Conservation (phyloP, 2,329 filamentous ascomycete genomes). For the Epichloe coenophiala region DNA sequence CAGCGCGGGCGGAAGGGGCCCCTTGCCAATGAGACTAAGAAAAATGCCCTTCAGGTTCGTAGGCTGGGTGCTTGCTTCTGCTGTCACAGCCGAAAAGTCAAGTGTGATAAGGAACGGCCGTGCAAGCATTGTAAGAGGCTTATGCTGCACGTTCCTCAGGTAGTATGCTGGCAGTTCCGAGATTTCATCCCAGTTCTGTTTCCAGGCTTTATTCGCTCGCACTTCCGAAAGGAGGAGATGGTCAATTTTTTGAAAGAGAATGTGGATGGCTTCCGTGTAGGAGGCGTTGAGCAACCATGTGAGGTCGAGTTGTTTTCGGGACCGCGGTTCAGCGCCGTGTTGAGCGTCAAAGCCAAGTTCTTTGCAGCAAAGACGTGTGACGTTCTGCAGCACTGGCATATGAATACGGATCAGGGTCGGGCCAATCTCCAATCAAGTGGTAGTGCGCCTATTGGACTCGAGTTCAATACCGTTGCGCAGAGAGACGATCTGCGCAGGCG, state of each 20-base stretch:
- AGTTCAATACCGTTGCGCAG: slow-evolving; percentile 26
- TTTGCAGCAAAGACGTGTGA: slow-evolving; percentile 36
- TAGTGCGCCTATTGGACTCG: slow-evolving; percentile 37
- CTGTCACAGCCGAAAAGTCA: slow-evolving; percentile 46
- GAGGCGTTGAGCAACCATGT: slow-evolving; percentile 27
- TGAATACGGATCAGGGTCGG: slow-evolving; percentile 22
- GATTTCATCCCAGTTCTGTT: slow-evolving; percentile 41
- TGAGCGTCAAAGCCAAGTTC: slow-evolving; percentile 37
- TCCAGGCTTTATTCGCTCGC: slow-evolving; percentile 35
- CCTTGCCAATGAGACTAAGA: slow-evolving; percentile 38
- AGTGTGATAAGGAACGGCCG: slow-evolving; percentile 40
- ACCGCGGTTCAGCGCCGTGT: slow-evolving; percentile 25
- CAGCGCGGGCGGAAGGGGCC: slow-evolving; percentile 44
- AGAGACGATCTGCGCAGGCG: slow-evolving; percentile 32
- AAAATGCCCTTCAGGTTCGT: slow-evolving; percentile 40
- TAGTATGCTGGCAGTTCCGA: slow-evolving; percentile 45
- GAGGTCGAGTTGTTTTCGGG: slow-evolving; percentile 37
- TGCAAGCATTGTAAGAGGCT: slow-evolving; percentile 45
- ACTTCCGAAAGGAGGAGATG: slow-evolving; percentile 39
- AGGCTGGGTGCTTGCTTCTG: slow-evolving; percentile 44
- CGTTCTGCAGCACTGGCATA: slow-evolving; percentile 37
- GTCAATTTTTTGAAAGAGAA: slow-evolving; percentile 34
- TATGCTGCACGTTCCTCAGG: slow-evolving; percentile 33
- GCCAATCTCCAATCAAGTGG: slow-evolving; percentile 27
- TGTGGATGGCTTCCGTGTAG: slow-evolving; percentile 28